Evolutionary conservation across 768 basidiomycete genomes (phyloP).

Genomic region (Daedaleopsis nitida): DNA sequence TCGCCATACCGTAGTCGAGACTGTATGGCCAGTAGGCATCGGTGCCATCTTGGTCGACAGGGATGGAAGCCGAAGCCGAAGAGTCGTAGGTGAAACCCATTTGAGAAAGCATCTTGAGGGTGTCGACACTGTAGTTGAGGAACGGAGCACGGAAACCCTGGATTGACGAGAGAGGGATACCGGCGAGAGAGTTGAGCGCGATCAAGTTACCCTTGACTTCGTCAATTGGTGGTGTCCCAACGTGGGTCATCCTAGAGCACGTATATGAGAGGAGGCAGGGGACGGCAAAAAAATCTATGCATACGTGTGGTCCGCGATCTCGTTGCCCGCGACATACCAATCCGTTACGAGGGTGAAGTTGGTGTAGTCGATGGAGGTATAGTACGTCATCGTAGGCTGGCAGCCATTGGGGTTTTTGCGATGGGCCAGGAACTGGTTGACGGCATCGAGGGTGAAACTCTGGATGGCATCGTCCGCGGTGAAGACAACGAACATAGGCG

Average conservation of each 20-base stretch:
- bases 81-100: constrained; percentile 76
- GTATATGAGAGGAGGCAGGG: too few relatives aligned
- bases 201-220: constrained; percentile 81
- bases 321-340: constrained; percentile 82
- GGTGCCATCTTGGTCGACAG: constrained; percentile 64
- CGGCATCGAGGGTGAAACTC: constrained; percentile 70
- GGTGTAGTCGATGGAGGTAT: constrained; percentile 68
- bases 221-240: constrained; percentile 58
- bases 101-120: constrained; percentile 54
- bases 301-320: constrained; percentile 52
- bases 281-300: background rate
- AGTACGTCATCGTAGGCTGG: constrained; percentile 76
- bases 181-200: constrained; percentile 75
- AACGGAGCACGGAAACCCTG: constrained; percentile 78
- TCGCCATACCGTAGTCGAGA: constrained; percentile 77
- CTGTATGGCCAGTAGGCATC: constrained; percentile 88
- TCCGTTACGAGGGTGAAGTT: constrained; percentile 79
- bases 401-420: constrained; percentile 81
- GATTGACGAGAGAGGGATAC: constrained; percentile 67
- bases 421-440: constrained; percentile 75
- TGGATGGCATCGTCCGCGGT: constrained; percentile 80
- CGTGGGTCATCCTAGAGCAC: constrained; percentile 72
- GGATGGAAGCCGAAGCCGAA: constrained; percentile 57
- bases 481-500: constrained; percentile 71
- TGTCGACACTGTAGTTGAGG: constrained; percentile 66